phyloP scores from a whole-genome alignment of 1,284 basidiomycete species.

The Apiotrichum porosum region DNA sequence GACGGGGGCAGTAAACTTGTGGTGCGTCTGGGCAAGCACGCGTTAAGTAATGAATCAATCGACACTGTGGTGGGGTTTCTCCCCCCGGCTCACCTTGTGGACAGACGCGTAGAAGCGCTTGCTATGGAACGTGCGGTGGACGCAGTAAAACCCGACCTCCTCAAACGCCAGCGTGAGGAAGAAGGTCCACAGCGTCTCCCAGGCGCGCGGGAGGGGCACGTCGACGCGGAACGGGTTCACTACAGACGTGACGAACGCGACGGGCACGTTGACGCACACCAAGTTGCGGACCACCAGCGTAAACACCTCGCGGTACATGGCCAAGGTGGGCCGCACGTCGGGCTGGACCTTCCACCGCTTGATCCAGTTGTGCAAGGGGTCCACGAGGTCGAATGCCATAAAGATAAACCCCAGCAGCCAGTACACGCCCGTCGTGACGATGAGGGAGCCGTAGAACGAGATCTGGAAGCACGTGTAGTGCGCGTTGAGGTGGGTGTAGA shows the following conservation, averaged over 20 bases:
- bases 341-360: slow-evolving; percentile 17
- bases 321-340: slow-evolving; percentile 12
- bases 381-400: slow-evolving; percentile 14
- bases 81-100: too few species aligned
- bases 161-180: slow-evolving; percentile 12
- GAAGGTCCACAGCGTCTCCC: slow-evolving; percentile 1
- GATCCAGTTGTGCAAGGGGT: slow-evolving; percentile 9
- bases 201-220: slow-evolving; percentile 3
- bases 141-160: slow-evolving; percentile 16
- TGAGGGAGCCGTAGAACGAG: slow-evolving; percentile 10
- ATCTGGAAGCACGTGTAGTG: slow-evolving; percentile 12
- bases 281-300: slow-evolving; percentile 8
- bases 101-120: slow-evolving; percentile 9
- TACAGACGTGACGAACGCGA: background rate
- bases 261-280: slow-evolving; percentile 10
- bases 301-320: slow-evolving; percentile 10
- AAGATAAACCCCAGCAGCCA: slow-evolving; percentile 11
- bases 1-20: slow-evolving; percentile 19
- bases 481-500: slow-evolving; percentile 12
- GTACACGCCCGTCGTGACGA: slow-evolving; percentile 11
- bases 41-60: too few species aligned
- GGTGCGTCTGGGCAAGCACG: too few species aligned
- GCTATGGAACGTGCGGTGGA: slow-evolving; percentile 12
- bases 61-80: too few species aligned
- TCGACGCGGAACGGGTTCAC: slow-evolving; percentile 1